Evolutionary conservation across 352 stramenopile genomes (phyloP), one percentile per base, ranked within the genome.

Genomic region (Phytophthora macrochlamydospora): DNA sequence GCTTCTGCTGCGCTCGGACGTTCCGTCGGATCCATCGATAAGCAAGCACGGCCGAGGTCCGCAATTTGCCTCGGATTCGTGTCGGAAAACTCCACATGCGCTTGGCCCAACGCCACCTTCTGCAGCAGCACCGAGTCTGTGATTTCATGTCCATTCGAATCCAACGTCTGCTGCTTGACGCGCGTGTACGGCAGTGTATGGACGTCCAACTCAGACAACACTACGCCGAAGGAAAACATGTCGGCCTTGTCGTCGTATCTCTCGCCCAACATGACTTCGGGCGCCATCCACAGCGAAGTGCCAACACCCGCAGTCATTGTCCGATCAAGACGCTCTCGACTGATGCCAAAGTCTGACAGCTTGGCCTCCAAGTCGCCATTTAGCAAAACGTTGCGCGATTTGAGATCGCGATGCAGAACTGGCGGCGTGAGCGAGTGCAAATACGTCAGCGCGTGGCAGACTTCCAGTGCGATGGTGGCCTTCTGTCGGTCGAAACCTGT

Each of bases 281-380:
- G 62, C 7, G 61, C 61, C 53, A 69, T 69, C 61, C 61, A 69
- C 53, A 69, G 32, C 12, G 61, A 69, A 2, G 53, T 59, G 2
- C 61, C 61, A 2, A 73, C 59, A 4, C 67, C 67, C 0, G 53
- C 57, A 18, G 71, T 81, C 65, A 78, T 73, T 0, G 65, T 68
- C 9, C 59, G 40, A 14, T 75, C 61, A 7, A 64, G 56, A 3
- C 60, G 43, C 8, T 71, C 55, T 2, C 81, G 70, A 37, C 72
- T 86, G 11, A 84, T 77, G 9, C 81, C 81, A 72, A 90, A 90
- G 49, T 87, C 81, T 3, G 61, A 73, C 11, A 90, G 38, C 61
- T 90, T 90, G 3, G 81, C 77, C 6, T 59, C 46, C 52, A 73
- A 79, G 24, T 78, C 59, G 7, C 18, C 50, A 7, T 32, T 30